Base-by-base conservation (phyloP, 1,139 yeast genomes). In the Candida neerlandica region DNA sequence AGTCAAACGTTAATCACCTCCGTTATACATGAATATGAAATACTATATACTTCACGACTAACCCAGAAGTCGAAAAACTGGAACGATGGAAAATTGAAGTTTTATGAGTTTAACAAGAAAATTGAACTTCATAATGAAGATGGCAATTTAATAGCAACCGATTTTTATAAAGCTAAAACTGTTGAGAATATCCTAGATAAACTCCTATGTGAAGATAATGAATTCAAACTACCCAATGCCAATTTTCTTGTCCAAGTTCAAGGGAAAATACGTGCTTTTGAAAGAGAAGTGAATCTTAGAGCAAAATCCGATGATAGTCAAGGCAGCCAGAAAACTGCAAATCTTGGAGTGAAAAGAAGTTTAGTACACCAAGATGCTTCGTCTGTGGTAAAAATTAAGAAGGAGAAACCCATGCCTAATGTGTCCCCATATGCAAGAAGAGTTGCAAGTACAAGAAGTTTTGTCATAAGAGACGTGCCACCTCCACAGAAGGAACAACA, bases 31-130 rank as follows among this genome's bases (percentile, higher is more conserved):
- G 51, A 48, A 21, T 48, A 48, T 26, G 30, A 32, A 5, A 39
- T 48, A 27, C 32, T 48, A 33, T 48, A 48, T 23, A 43, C 41
- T 1, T 21, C 47, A 26, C 64, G 85, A 38, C 57, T 82, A 33
- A 60, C 61, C 1, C 85, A 83, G 59, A 78, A 74, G 58, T 73
- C 73, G 37, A 82, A 82, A 61, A 67, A 64, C 49, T 83, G 86
- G 86, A 63, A 66, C 45, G 87, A 83, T 55, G 88, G 88, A 2
- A 60, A 53, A 19, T 62, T 82, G 44, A 70, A 67, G 49, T 78
- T 67, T 61, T 81, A 76, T 59, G 75, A 71, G 53, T 68, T 77
- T 62, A 82, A 82, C 58, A 67, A 71, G 45, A 75, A 78, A 53
- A 60, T 79, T 4, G 79, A 79, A 41, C 32, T 38, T 11, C 30